A percentile compares a stretch with the other conserved stretches of the same genome.
Evolutionary conservation across 352 stramenopile genomes (phyloP).

Genomic region (Phytophthora podocarpi): DNA sequence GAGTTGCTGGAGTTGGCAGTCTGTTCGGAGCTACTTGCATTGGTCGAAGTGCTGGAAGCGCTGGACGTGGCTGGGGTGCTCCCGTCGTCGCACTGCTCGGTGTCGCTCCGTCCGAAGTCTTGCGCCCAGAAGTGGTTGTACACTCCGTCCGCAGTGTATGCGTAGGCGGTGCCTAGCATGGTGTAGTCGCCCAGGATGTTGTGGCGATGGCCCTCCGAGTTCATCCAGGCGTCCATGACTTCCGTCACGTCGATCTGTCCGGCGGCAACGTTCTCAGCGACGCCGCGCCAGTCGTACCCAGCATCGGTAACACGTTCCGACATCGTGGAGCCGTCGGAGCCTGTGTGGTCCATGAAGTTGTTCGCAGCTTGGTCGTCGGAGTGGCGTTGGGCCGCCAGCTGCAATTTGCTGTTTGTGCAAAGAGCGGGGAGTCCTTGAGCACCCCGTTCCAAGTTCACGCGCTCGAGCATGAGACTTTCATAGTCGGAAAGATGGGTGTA

Average conservation of each 20-base stretch:
- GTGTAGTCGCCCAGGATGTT: slow-evolving; percentile 50
- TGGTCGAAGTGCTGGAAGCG: not conserved
- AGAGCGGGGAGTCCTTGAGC: slow-evolving; percentile 36
- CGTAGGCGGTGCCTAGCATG: slow-evolving; percentile 51
- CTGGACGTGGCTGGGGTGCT: not conserved
- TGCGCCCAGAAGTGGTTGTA: slow-evolving; percentile 68
- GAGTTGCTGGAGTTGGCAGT: not conserved
- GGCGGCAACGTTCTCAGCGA: slow-evolving; percentile 50
- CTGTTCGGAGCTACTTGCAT: not conserved
- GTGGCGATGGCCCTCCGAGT: slow-evolving; percentile 40
- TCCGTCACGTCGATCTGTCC: slow-evolving; percentile 38
- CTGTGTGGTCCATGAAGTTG: slow-evolving; percentile 57
- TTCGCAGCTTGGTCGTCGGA: slow-evolving; percentile 51
- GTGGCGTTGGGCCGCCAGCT: slow-evolving; percentile 22
- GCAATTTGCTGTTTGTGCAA: slow-evolving; percentile 45
- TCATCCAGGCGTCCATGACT: slow-evolving; percentile 52
- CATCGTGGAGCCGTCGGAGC: slow-evolving; percentile 44
- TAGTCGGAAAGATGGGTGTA: slow-evolving; percentile 28
- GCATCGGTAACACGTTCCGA: slow-evolving; percentile 39
- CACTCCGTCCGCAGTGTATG: slow-evolving; percentile 22
- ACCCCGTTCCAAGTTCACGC: slow-evolving; percentile 51
- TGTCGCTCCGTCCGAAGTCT: slow-evolving; percentile 47
- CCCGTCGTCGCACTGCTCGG: slow-evolving; percentile 38
- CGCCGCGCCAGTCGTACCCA: slow-evolving; percentile 52
- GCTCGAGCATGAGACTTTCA: slow-evolving; percentile 40